Conservation (phyloP, 306 rosid species). For the Medicago ruthenica region DNA sequence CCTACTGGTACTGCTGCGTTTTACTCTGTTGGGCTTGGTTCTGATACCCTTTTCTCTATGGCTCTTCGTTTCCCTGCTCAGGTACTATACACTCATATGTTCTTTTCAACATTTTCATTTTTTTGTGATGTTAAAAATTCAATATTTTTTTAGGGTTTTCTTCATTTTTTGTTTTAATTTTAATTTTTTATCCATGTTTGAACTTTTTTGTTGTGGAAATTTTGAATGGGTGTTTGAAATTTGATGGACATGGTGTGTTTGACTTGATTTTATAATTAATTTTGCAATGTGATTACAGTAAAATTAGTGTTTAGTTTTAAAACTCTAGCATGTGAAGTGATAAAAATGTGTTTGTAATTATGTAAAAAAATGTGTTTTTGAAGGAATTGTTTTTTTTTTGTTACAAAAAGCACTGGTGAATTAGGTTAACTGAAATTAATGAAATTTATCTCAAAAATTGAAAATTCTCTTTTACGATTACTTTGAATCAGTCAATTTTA, state of each 20-base stretch:
- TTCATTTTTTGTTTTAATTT: neutral
- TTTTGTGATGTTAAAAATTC: constrained; percentile 13
- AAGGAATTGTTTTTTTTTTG: neutral
- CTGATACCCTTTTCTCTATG: constrained; percentile 79
- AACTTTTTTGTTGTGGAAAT: neutral
- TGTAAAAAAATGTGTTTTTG: too few relatives aligned
- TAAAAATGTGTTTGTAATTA: neutral
- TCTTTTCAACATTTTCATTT: neutral
- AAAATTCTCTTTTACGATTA: neutral
- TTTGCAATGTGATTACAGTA: neutral
- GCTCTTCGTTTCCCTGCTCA: constrained; percentile 94
- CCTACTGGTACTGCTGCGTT: constrained; percentile 83
- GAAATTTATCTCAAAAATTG: neutral
- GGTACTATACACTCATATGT: constrained; percentile 40
- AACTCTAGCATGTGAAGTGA: neutral
- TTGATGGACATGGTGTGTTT: neutral
- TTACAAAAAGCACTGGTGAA: neutral
- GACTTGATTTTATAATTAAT: neutral
- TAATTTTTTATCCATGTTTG: neutral
- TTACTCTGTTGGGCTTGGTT: constrained; percentile 74
- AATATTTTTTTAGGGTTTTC: neutral
- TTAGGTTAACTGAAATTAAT: neutral
- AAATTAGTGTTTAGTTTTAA: neutral
- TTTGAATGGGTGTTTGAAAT: constrained; percentile 10
- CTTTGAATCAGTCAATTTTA: neutral